These are phyloP conservation scores for Penicillium bovifimosum DNA, from an alignment of 495 filamentous ascomycete species.

Conservation along the genomic window DNA sequence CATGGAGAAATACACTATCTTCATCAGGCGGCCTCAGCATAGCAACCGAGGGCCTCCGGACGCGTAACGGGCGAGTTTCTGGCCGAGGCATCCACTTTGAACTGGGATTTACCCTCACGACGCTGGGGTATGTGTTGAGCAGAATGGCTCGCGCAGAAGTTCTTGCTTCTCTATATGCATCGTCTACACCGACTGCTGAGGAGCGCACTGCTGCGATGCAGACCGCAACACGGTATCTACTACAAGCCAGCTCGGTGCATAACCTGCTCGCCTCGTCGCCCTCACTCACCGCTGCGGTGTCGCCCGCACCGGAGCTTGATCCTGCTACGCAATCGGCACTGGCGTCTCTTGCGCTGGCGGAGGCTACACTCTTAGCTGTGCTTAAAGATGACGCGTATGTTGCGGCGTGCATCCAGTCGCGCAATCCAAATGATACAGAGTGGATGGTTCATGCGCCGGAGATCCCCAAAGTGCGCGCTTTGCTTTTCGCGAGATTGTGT, in stretches of 20 bases:
- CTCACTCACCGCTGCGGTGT: slow-evolving; percentile 14
- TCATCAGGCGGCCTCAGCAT: slow-evolving; percentile 24
- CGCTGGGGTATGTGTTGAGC: slow-evolving; percentile 67
- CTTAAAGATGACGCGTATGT: slow-evolving; percentile 93
- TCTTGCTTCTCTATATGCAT: slow-evolving; percentile 50
- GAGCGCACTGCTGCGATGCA: slow-evolving; percentile 63
- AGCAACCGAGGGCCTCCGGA: not conserved
- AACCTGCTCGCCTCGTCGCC: slow-evolving; percentile 52
- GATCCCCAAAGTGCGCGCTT: slow-evolving; percentile 80
- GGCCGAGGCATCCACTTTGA: slow-evolving; percentile 79
- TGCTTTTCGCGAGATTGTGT: slow-evolving; percentile 82
- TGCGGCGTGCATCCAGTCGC: slow-evolving; percentile 63
- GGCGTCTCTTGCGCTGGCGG: slow-evolving; percentile 67
- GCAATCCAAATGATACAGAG: slow-evolving; percentile 74
- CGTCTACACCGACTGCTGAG: slow-evolving; percentile 55
- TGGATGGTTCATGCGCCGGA: slow-evolving; percentile 90
- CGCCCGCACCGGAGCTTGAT: slow-evolving; percentile 52
- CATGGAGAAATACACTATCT: slow-evolving; percentile 82
- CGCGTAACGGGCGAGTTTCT: slow-evolving; percentile 47
- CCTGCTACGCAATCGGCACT: slow-evolving; percentile 63
- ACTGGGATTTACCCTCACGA: slow-evolving; percentile 68
- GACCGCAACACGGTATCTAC: slow-evolving; percentile 68
- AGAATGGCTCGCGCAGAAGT: slow-evolving; percentile 59
- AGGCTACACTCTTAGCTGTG: slow-evolving; percentile 84
- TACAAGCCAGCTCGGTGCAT: slow-evolving; percentile 76